A percentile compares a stretch with the other conserved stretches of the same genome.
These are phyloP conservation scores for Rhododendron ferrugineum DNA, from an alignment of 148 eudicot species.

Conservation along the genomic window DNA sequence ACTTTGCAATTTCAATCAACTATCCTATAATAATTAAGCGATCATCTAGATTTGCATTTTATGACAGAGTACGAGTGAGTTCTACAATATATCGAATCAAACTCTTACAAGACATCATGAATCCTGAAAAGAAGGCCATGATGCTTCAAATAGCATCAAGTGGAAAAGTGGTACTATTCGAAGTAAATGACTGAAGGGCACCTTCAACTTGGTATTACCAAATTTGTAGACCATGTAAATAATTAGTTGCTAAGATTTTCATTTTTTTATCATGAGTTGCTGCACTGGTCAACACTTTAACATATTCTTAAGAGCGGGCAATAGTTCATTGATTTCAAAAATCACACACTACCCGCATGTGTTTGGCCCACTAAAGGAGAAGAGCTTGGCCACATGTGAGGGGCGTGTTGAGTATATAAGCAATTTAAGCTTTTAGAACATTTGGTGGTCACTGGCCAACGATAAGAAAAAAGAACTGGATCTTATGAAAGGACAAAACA, in stretches of 20 bases:
- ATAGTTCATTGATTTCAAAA: neutral
- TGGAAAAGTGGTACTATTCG: neutral
- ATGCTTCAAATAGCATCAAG: constrained; percentile 1
- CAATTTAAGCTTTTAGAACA: neutral
- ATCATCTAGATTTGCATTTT: neutral
- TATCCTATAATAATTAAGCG: neutral
- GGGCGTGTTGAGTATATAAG: neutral
- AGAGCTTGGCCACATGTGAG: neutral
- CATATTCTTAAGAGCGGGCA: neutral
- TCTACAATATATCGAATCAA: neutral
- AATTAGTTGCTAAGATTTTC: neutral
- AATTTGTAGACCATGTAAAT: neutral
- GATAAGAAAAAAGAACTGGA: neutral
- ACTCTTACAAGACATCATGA: neutral
- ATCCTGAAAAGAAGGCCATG: neutral
- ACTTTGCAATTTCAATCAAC: neutral
- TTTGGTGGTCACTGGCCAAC: neutral
- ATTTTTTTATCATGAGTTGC: neutral
- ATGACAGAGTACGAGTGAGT: neutral
- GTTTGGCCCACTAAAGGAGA: neutral
- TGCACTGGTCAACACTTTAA: neutral
- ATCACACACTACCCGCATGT: neutral
- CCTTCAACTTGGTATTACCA: neutral
- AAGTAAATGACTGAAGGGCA: neutral
- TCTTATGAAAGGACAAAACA: neutral